Percentiles rank a stretch among this genome's conserved stretches.
phyloP scores from a whole-genome alignment of 805 yeast species.

The Wickerhamomyces bisporus region DNA sequence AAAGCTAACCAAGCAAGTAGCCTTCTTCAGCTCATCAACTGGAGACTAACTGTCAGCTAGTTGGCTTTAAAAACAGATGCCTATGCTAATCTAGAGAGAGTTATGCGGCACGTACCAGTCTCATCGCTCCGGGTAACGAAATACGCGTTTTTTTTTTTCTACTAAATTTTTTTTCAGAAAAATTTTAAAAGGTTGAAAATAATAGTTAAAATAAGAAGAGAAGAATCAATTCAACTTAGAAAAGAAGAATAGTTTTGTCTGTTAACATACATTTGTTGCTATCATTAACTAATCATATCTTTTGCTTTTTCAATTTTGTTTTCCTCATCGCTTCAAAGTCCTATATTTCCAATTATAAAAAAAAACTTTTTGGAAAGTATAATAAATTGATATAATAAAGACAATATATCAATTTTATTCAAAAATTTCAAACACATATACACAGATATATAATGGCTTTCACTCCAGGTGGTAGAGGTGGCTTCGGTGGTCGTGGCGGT shows the following conservation, averaged over 20 bases:
- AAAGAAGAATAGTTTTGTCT: neutral
- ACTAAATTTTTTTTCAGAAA: slow-evolving; percentile 2
- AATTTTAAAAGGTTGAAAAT: neutral
- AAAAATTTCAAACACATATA: slow-evolving; percentile 1
- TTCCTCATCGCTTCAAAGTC: no score
- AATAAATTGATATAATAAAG: neutral
- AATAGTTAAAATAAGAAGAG: no score
- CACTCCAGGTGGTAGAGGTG: slow-evolving; percentile 65
- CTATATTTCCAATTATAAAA: neutral
- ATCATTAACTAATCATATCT: neutral
- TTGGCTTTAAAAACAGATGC: no score
- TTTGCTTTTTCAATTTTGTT: no score
- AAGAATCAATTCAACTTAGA: no score
- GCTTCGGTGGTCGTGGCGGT: slow-evolving; percentile 40
- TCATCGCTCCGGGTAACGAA: slow-evolving; percentile 16
- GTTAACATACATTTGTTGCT: neutral
- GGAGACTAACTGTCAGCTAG: no score
- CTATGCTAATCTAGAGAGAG: no score
- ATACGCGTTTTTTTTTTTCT: slow-evolving; percentile 2
- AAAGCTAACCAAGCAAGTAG: no score
- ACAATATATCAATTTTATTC: neutral
- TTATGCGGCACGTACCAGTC: slow-evolving; percentile 1
- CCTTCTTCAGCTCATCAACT: no score
- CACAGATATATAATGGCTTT: slow-evolving; percentile 56
- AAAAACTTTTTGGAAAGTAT: neutral